phyloP scores from a whole-genome alignment of 2,329 filamentous ascomycete species.

The Monosporascus sp. region DNA sequence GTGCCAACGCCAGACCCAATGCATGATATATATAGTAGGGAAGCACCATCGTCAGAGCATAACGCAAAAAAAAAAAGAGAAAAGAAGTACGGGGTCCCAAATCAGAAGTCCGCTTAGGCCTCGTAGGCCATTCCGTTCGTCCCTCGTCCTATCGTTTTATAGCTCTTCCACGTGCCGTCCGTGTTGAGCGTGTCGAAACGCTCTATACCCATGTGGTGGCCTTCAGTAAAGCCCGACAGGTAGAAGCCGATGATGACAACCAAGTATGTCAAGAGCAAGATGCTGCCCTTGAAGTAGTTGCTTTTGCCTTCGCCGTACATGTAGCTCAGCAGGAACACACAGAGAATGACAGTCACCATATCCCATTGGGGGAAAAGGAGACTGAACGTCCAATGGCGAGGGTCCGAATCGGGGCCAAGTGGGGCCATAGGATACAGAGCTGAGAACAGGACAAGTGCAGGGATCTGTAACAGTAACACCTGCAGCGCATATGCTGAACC shows the following conservation, averaged over 20 bases:
- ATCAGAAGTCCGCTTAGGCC: slow-evolving; percentile 15
- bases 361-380: slow-evolving; percentile 99
- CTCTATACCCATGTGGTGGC: slow-evolving; percentile 34
- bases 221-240: slow-evolving; percentile 58
- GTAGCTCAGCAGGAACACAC: slow-evolving; percentile 93
- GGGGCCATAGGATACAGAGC: slow-evolving; percentile 59
- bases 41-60: too few relatives aligned
- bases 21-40: too few relatives aligned
- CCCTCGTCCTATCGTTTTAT: slow-evolving; percentile 49
- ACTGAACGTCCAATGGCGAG: slow-evolving; percentile 63
- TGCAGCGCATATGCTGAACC: slow-evolving; percentile 95
- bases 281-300: slow-evolving; percentile 99
- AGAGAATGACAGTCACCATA: slow-evolving; percentile 94
- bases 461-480: slow-evolving; percentile 91
- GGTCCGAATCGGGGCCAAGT: slow-evolving; percentile 33
- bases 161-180: slow-evolving; percentile 45
- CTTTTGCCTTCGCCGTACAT: slow-evolving; percentile 99
- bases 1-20: too few relatives aligned
- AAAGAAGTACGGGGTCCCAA: too few relatives aligned
- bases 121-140: slow-evolving; percentile 32
- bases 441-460: slow-evolving; percentile 86
- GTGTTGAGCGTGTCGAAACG: slow-evolving; percentile 50
- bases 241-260: slow-evolving; percentile 92
- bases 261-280: slow-evolving; percentile 85
- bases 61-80: too few relatives aligned